Evolutionary conservation across 2,329 filamentous ascomycete genomes (phyloP).

Genomic region (Alternaria ventricosa): DNA sequence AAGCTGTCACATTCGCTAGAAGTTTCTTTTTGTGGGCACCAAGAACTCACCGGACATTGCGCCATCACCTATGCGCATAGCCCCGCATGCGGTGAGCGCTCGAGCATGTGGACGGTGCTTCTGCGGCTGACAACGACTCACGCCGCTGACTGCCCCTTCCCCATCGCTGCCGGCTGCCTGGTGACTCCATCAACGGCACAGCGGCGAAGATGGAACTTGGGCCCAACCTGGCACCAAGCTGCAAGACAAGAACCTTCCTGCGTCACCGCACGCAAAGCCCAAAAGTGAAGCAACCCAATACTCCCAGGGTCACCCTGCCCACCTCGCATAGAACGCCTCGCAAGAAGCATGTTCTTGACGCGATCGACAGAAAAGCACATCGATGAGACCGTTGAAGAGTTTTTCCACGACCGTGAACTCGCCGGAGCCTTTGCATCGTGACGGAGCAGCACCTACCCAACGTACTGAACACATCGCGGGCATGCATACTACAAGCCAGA

Average conservation of each 20-base stretch:
- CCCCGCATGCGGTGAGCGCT: constrained; percentile 21
- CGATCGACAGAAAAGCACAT: background rate
- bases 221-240: background rate
- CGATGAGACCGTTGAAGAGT: background rate
- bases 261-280: background rate
- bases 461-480: background rate
- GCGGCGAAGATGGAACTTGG: background rate
- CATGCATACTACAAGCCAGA: background rate
- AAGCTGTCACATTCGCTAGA: constrained; percentile 10
- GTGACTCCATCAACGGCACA: constrained; percentile 4
- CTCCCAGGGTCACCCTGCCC: constrained; percentile 1
- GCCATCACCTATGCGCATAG: constrained; percentile 16
- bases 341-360: background rate
- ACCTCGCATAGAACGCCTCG: background rate
- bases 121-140: constrained; percentile 22
- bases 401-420: background rate
- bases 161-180: constrained; percentile 9
- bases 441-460: background rate
- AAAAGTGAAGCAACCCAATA: constrained; percentile 6
- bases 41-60: constrained; percentile 18
- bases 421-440: background rate
- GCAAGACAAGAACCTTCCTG: background rate
- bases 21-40: constrained; percentile 10
- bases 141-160: constrained; percentile 6
- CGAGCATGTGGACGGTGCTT: constrained; percentile 15